phyloP scores from a whole-genome alignment of 2,329 filamentous ascomycete species.

The Pseudogymnoascus sp. region DNA sequence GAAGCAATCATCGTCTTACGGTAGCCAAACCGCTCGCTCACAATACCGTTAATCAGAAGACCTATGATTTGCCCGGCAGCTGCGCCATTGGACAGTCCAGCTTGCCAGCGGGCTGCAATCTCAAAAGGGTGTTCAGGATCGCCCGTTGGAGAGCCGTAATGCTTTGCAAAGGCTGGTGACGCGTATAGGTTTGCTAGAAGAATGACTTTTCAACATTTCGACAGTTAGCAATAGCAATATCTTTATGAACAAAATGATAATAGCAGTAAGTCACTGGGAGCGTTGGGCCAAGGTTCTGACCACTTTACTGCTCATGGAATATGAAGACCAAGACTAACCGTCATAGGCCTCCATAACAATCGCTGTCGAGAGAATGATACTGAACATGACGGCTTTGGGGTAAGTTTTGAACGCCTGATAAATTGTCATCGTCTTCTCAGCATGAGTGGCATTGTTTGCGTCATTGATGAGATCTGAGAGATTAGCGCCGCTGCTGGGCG shows the following conservation, averaged over 20 bases:
- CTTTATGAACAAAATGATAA: constrained; percentile 27
- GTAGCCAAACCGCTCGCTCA: constrained; percentile 40
- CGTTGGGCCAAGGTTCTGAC: neutral
- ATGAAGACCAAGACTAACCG: constrained; percentile 15
- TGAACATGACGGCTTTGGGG: neutral
- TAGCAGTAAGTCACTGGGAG: constrained; percentile 18
- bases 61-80: constrained; percentile 35
- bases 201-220: neutral
- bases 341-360: constrained; percentile 38
- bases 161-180: neutral
- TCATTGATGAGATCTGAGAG: neutral
- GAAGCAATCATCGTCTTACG: constrained; percentile 36
- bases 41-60: constrained; percentile 34
- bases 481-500: too few relatives aligned
- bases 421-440: constrained; percentile 4
- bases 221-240: neutral
- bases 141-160: constrained; percentile 23
- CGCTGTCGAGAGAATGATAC: constrained; percentile 30
- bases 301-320: neutral
- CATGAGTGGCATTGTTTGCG: neutral
- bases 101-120: constrained; percentile 36
- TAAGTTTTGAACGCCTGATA: neutral
- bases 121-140: constrained; percentile 24
- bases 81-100: constrained; percentile 33
- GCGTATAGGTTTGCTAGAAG: neutral